Base-by-base conservation (phyloP, 805 yeast species). In the Teunomyces tritomae region DNA sequence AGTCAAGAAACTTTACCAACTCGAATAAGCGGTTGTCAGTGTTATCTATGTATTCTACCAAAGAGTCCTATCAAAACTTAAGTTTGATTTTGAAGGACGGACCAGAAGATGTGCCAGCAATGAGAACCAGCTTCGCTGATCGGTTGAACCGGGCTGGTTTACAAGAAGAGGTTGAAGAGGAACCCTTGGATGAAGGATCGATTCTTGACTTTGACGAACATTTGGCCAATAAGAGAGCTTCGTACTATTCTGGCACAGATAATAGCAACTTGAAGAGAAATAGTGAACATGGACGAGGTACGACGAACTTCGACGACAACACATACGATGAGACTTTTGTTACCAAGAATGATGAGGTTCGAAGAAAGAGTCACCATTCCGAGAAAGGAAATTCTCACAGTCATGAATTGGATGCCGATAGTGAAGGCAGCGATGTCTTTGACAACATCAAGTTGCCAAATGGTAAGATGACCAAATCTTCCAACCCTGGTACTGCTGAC, bases 21-120 rank as follows among this genome's bases (percentile, higher is more conserved):
- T 78, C 83, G 5, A 81, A 81, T 58, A 86, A 83, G 64, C 77
- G 94, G 59, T 69, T 84, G 46, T 83, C 89, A 28, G 86, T 86
- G n/a, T 63, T 86, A 36, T 84, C 90, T 0, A 70, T 84, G 64
- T 83, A 84, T 56, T 85, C 91, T 0, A 81, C 90, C 2, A 82
- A 78, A 51, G 80, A 77, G 40, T 83, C 89, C 0, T 84, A 78
- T 54, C 78, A 77, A 34, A 84, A 85, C 58, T 70, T 85, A 57
- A 78, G 77, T 50, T 62, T 70, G 2, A 61, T 71, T 39, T 57
- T 68, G 47, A 60, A 61, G 40, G 52, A 55, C 20, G 57, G 65
- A 57, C 13, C 45, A 43, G 14, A 37, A 11, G 20, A 43, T 3
- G 28, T 39, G 34, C 48, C 51, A 9, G 43, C 53, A 5, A 55